Base-by-base conservation (phyloP, 257 asterid genomes). In the Nicotiana attenuata region DNA sequence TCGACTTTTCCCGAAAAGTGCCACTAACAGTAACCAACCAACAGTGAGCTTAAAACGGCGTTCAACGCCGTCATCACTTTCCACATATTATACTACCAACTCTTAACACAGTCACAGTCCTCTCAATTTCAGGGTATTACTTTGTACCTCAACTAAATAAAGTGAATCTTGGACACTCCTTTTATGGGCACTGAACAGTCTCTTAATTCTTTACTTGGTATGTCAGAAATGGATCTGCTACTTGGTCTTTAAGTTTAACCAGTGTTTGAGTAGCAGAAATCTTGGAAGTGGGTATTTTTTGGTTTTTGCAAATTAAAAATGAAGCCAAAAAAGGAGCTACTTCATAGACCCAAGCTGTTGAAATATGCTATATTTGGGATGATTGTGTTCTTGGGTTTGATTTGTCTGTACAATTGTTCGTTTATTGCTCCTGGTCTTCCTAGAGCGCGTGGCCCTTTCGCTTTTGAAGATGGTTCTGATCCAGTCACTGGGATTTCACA, bases 351-450 rank as follows among this genome's bases (percentile, higher is more conserved):
- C 47, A 89, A 85, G 90, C 81, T 88, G 86, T 52, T 89, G 19
- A 93, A 90, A 92, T 92, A 83, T 76, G 85, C 81, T 29, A 66
- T 91, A 47, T 64, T 90, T 31, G 93, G 92, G 35, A 53, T 91
- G 76, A 61, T 92, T 2, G 83, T 87, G 87, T 88, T 90, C 53
- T 81, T 95, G 68, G 98, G 93, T 80, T 73, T 95, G 85, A 82
- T 90, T 77, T 93, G 97, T 83, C 83, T 95, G 76, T 91, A 91
- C 82, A 88, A 82, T 61, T 95, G 90, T 69, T 85, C 89, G 1
- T 69, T 85, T 66, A 89, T 90, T 50, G 93, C 92, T 85, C 85
- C 90, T 20, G 90, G 88, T 11, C 85, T 93, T 84, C 93, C 97
- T 5, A 86, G 88, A 22, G 92, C 85, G 4, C 93, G 90, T 45